These are phyloP conservation scores for Microcyclospora tardicrescens DNA, from an alignment of 2,329 filamentous ascomycete genomes.

Conservation along the genomic window DNA sequence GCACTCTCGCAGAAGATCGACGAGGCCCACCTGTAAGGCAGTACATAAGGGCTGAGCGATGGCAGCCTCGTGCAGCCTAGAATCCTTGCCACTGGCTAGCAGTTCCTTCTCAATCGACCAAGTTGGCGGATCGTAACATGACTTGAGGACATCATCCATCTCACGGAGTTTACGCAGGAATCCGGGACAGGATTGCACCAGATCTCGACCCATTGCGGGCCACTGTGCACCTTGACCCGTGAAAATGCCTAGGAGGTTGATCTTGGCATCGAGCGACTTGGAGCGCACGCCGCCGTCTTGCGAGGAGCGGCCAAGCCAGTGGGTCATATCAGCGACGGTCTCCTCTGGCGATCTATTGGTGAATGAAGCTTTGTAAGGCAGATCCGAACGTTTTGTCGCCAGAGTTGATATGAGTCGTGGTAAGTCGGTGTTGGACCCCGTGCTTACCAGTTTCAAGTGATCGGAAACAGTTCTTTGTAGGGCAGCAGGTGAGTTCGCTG, in stretches of 20 bases:
- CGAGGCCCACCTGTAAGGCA: constrained; percentile 40
- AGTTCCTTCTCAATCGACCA: not conserved
- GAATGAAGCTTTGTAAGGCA: not conserved
- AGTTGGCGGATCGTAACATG: not conserved
- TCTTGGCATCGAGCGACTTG: not conserved
- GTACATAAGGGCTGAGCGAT: constrained; percentile 43
- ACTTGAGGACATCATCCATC: no score
- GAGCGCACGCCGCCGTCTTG: no score
- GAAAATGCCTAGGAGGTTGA: not conserved
- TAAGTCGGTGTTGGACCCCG: not conserved
- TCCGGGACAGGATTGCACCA: not conserved
- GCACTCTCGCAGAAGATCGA: constrained; percentile 26
- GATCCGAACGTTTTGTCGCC: not conserved
- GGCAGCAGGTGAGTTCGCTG: not conserved
- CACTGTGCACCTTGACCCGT: constrained; percentile 3
- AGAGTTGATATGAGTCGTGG: not conserved
- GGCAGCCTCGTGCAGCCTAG: constrained; percentile 11
- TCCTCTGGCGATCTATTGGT: not conserved
- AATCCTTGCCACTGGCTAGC: not conserved
- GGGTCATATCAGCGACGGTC: no score
- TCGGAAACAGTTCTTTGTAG: not conserved
- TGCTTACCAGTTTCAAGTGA: not conserved
- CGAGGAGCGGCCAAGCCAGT: no score
- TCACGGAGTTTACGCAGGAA: no score
- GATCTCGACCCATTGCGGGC: constrained; percentile 1